Evolutionary conservation across 176 grass and related monocot species (phyloP), one percentile per base, ranked within the genome.

Genomic region (Cocos nucifera): DNA sequence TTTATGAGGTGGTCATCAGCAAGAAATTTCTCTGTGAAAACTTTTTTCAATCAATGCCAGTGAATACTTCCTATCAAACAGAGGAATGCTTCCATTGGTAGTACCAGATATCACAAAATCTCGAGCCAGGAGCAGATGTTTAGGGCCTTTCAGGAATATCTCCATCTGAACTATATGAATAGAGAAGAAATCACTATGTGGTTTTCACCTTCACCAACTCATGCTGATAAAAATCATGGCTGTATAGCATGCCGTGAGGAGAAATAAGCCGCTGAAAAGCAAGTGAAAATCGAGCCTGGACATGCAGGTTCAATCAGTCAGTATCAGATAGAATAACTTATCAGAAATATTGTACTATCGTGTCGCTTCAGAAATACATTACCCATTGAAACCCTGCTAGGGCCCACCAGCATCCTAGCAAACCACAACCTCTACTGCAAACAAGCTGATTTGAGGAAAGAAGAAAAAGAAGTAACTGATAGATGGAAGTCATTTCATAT

Each of bases 331-430:
- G 48, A 53, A 44, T 22, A 60, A 20, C 51, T 24, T 44, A 1
- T 30, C 35, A 27, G 30, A 1, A 8, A 50, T 17, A 58, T 49
- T 15, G 6, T 14, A 39, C 17, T 53, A 12, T 17, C 17, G 10
- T 7, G 5, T 22, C 29, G 17, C 19, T 67, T 28, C 21, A 75
- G 58, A 49, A 71, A 69, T 67, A 25, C 0, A 58, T 64, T 97
- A 97, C 93, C 93, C 87, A 97, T 78, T 97, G 87, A 58, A 97
- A 97, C n/a, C 85, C 89, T 48, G 78, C 69, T 19, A 97, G 92
- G 4, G 83, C 53, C 87, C 84, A 97, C 92, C 92, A 97, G 76
- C 92, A 97, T 58, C 79, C 73, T 50, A 53, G 12, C 73, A 97
- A 70, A 66, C 84, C 80, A 80, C 65, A 76, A 32, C 81, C 73